These are phyloP conservation scores for Akebia trifoliata DNA, from an alignment of 164 flowering plant species.

Conservation along the genomic window DNA sequence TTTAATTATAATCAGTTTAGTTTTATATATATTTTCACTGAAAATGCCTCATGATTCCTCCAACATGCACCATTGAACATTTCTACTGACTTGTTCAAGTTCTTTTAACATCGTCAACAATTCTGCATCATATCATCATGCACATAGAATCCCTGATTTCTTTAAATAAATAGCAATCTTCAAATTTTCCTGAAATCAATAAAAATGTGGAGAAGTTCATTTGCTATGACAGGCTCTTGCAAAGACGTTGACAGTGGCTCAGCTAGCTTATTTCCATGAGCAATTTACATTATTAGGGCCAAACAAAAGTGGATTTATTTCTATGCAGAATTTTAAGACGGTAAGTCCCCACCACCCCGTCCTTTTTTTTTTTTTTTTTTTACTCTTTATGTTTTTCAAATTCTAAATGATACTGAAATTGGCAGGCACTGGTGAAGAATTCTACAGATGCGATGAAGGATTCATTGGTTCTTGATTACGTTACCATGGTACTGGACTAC, in stretches of 20 bases:
- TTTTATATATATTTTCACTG: too few relatives aligned
- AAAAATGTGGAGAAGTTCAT: neutral
- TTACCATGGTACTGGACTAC: conserved; percentile 44
- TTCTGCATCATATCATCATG: too few relatives aligned
- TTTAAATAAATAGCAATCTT: too few relatives aligned
- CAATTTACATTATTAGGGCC: conserved; percentile 80
- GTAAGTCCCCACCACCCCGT: conserved; percentile 32
- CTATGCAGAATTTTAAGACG: conserved; percentile 70
- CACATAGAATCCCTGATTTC: too few relatives aligned
- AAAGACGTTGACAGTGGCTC: conserved; percentile 71
- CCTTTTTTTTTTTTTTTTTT: neutral
- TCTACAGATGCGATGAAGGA: conserved; percentile 88
- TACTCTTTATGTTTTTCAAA: neutral
- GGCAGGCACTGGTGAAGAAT: conserved; percentile 57
- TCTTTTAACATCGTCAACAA: too few relatives aligned
- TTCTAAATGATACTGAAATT: conserved; percentile 17
- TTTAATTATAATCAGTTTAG: too few relatives aligned
- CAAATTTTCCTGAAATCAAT: neutral
- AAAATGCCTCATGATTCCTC: too few relatives aligned
- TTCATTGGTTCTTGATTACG: conserved; percentile 73
- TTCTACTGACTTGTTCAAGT: too few relatives aligned
- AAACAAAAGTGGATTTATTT: conserved; percentile 66
- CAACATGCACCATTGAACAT: too few relatives aligned
- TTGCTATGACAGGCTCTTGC: conserved; percentile 71
- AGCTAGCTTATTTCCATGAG: conserved; percentile 70